Evolutionary conservation across 768 basidiomycete genomes (phyloP), one percentile per base, ranked within the genome.

Genomic region (Boletus bicolor): DNA sequence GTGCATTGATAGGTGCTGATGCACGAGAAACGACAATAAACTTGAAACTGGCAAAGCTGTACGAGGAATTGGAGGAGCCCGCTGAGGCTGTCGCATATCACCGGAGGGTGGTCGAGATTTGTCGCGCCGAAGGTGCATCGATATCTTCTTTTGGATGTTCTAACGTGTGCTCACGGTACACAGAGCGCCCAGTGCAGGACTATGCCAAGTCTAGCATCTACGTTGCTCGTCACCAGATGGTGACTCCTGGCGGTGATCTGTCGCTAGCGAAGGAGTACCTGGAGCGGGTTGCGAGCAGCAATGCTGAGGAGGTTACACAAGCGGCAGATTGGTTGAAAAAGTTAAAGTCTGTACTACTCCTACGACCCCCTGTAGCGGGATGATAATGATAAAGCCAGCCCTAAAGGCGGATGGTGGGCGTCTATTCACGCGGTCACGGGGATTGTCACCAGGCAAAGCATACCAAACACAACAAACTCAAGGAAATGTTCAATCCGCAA

Each of bases 121-220:
- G 72, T 49, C 57, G 68, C 10, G 55, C 51, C 0, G 83, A 84
- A 67, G 71, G 87, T 87, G 44, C 39, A 2, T 19, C 0, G 54
- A 54, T 34, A 48, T 49, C 57, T 36, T 65, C 37, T 24, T 35
- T 61, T 35, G 34, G n/a, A 38, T 50, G 43, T 19, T 28, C 12
- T 35, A 43, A 44, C 12, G 11, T 49, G 45, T 44, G 46, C 57
- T 68, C 57, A 60, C 48, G 67, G 57, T 58, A 24, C 50, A 62
- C 44, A 74, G 88, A 78, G 41, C 85, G 86, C 37, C 83, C 85
- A 3, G 78, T 91, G 39, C 80, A 82, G 58, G 91, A 94, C 63
- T 89, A 88, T 68, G 85, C 91, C 28, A 87, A 84, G 68, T 94
- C 91, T n/a, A 82, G 86, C 60, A 70, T 98, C 47, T 87, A 85